Evolutionary conservation across 768 basidiomycete genomes (phyloP), one percentile per base, ranked within the genome.

Genomic region (Lactifluus subvellereus): DNA sequence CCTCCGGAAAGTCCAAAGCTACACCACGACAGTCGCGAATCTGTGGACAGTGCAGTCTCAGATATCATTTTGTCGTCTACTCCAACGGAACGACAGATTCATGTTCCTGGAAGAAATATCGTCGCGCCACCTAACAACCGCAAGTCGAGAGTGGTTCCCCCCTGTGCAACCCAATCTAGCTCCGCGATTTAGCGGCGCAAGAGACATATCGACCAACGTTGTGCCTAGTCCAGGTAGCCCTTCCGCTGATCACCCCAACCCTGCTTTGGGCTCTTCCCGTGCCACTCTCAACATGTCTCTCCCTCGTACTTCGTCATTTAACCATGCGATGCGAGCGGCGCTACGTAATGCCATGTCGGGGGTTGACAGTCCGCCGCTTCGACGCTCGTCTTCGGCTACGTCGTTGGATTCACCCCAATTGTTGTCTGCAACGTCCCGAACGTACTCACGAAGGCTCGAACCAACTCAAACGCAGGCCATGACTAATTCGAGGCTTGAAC

Each of bases 311-410:
- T 59, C 62, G 11, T 64, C 62, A 1, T 60, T 64, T 32, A 59
- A n/a, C 32, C 53, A 64, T 27, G 20, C 32, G 6, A 64, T 64
- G 57, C 62, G 62, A 9, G 53, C 53, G 6, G 62, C 62, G 3
- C 33, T 64, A 22, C 58, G 58, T 9, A 54, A 35, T 32, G 62
- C 62, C 20, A 13, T 59, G 6, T 54, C 62, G 4, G 47, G 51
- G 33, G 47, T 37, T 13, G 58, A 59, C n/a, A 20, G 32, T 18
- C 20, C 57, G 20, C 20, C 14, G 3, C 18, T 37, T 27, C 62
- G 33, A 52, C 57, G 37, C 16, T 49, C 47, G 4, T 30, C 62
- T 9, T 54, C 48, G 62, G 54, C 33, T 11, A 4, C 47, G 13
- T 54, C 52, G 20, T 48, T 57, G 5, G 32, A n/a, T 14, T 7